Evolutionary conservation across 1,284 basidiomycete genomes (phyloP), one percentile per base, ranked within the genome.

Genomic region (Tilletia walkeri): DNA sequence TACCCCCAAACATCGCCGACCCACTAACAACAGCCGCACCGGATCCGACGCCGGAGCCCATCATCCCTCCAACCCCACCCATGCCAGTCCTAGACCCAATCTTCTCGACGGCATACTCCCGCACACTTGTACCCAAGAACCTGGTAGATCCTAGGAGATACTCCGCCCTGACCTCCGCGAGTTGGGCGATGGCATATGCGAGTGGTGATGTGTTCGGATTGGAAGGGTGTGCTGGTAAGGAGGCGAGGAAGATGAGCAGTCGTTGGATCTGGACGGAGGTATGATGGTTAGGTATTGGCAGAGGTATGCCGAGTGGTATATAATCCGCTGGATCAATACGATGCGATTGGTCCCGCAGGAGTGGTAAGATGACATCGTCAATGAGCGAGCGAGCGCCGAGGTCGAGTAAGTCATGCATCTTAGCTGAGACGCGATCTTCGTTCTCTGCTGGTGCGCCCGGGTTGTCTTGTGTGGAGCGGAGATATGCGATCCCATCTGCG

Each of bases 331-430:
- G 69, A 59, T 82, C 78, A 66, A 81, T 74, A 24, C 69, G 69
- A n/a, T 75, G 70, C 10, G 80, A 81, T 16, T 63, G 59, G 2
- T 63, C 47, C 79, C 80, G 3, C 79, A 72, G 1, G 70, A 54
- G 5, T 77, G 72, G 75, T 76, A 83, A 56, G 49, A 74, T 69
- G 48, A 83, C 73, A 59, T 82, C 72, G 18, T 73, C 73, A 41
- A 72, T 71, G 30, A 83, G 69, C 48, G 82, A 81, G 49, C 76
- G 74, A 2, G 78, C 75, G 30, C 80, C 81, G 12, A 76, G 70
- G 47, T 83, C 81, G 65, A 79, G 72, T 20, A 83, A 73, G 50
- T 78, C 75, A 69, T 78, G 68, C 80, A 80, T 80, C 47, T 76
- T 76, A 61, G 76, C 77, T 72, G 76, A 71, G 34, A 82, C 75